Base-by-base conservation (phyloP, 768 basidiomycete genomes). In the Amyloporia xantha region DNA sequence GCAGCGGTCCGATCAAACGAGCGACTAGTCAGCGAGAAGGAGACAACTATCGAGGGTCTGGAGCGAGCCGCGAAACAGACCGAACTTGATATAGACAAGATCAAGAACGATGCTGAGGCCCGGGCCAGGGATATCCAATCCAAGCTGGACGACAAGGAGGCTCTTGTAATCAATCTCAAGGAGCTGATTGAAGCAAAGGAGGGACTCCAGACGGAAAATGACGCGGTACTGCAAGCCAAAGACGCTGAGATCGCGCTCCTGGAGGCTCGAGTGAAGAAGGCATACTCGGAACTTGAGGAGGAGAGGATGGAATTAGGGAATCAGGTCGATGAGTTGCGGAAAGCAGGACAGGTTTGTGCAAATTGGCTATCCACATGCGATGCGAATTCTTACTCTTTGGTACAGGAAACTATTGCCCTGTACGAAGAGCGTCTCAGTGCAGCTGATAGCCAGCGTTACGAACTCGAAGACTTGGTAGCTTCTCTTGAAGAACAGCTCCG, bases 381-480 rank as follows among this genome's bases (percentile, higher is more conserved):
- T 7, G 7, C 12, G 26, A 20, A 10, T 5, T 19, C 48, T 57
- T 19, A 53, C 47, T 49, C 11, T 41, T 44, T 41, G 40, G 41
- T 21, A 23, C 59, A 93, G 89, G 91, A 92, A 80, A 91, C 93
- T 0, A 96, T 96, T 51, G 89, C 90, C 17, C 74, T 96, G 10
- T 97, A 98, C 61, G 95, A 99, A 68, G 91, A 93, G 61, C 81
- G 84, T 30, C 71, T 95, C 4, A 85, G 79, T 49, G 73, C 73
- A 1, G 76, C 81, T 19, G 87, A 93, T 57, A 71, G 71, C 12
- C 76, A 78, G 54, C 78, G 85, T 39, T 89, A 90, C 57, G 91
- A 94, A 56, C 71, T 87, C 51, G 89, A 94, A 58, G 76, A 80
- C 41, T 74, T 71, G 27, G 70, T 87, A 43, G 67, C 76, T 10